phyloP scores from a whole-genome alignment of 257 asterid species.

The Fraxinus anomala region DNA sequence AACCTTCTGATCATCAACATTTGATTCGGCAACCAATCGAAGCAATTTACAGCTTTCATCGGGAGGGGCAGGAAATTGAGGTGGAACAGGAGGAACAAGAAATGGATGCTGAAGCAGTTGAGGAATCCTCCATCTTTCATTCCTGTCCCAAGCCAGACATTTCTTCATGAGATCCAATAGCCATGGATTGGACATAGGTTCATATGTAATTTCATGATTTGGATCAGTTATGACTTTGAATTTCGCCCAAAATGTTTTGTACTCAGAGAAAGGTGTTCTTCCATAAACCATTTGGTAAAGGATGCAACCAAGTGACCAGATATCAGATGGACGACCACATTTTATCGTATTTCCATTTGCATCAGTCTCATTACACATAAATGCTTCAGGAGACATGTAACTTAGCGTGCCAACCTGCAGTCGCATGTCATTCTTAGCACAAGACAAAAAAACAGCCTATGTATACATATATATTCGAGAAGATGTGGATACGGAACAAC shows the following conservation, averaged over 20 bases:
- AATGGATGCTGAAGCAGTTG: slow-evolving; percentile 91
- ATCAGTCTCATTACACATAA: slow-evolving; percentile 92
- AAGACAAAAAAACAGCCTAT: slow-evolving; percentile 8
- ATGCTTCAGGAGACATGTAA: slow-evolving; percentile 99
- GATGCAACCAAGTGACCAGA: slow-evolving; percentile 99
- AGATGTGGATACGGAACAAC: slow-evolving; percentile 37
- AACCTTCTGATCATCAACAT: slow-evolving; percentile 46
- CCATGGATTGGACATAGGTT: slow-evolving; percentile 85
- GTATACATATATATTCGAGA: neutral
- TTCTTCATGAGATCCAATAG: slow-evolving; percentile 90
- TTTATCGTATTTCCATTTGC: slow-evolving; percentile 86
- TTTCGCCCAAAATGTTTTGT: slow-evolving; percentile 96
- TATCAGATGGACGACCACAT: slow-evolving; percentile 95
- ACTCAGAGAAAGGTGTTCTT: slow-evolving; percentile 89
- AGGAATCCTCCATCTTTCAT: slow-evolving; percentile 87
- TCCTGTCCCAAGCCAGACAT: slow-evolving; percentile 95
- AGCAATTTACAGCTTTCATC: slow-evolving; percentile 45
- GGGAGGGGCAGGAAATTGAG: slow-evolving; percentile 33
- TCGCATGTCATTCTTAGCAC: slow-evolving; percentile 20
- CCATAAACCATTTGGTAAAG: slow-evolving; percentile 99
- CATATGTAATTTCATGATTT: slow-evolving; percentile 66
- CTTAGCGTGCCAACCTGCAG: slow-evolving; percentile 95
- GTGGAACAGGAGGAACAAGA: slow-evolving; percentile 82
- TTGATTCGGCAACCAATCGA: slow-evolving; percentile 50
- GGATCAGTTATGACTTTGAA: slow-evolving; percentile 96